Conservation (phyloP, 2,329 filamentous ascomycete species). For the Akanthomyces lecanii region DNA sequence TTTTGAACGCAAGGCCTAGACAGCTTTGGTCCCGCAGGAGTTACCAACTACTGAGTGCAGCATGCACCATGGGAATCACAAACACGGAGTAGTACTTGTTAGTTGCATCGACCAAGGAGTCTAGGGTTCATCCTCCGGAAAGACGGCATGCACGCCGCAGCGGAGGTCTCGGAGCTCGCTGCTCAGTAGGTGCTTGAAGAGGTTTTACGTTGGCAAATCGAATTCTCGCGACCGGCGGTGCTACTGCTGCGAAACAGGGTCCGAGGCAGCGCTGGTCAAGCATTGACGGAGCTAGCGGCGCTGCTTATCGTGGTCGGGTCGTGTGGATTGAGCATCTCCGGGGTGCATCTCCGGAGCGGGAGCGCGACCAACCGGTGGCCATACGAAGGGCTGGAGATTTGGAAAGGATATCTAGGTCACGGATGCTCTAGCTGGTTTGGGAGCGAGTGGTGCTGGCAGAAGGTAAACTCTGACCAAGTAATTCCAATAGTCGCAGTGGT, state of each 20-base stretch:
- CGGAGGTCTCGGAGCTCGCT: not conserved
- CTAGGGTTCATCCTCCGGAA: not conserved
- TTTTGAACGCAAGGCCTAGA: not conserved
- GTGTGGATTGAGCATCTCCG: slow-evolving; percentile 15
- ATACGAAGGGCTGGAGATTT: not conserved
- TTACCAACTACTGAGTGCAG: not conserved
- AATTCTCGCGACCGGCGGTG: not conserved
- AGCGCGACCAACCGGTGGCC: not conserved
- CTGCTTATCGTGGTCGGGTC: slow-evolving; percentile 4
- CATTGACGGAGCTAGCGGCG: not conserved
- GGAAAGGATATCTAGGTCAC: not conserved
- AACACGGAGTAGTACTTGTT: not conserved
- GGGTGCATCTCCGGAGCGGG: not conserved
- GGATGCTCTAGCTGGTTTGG: not conserved
- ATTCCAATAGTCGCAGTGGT: not conserved
- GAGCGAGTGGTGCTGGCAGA: not conserved
- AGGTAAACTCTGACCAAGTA: not conserved
- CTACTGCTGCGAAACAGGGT: not conserved
- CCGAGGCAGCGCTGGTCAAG: not conserved
- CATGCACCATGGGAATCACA: not conserved
- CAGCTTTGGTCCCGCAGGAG: not conserved
- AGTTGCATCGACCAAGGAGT: not conserved
- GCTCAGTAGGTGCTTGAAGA: not conserved
- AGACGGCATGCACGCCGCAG: not conserved
- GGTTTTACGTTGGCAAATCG: not conserved